A percentile compares a stretch with the other conserved stretches of the same genome.
These are phyloP conservation scores for Saraca asoca DNA, from an alignment of 331 rosid genomes.

Conservation along the genomic window DNA sequence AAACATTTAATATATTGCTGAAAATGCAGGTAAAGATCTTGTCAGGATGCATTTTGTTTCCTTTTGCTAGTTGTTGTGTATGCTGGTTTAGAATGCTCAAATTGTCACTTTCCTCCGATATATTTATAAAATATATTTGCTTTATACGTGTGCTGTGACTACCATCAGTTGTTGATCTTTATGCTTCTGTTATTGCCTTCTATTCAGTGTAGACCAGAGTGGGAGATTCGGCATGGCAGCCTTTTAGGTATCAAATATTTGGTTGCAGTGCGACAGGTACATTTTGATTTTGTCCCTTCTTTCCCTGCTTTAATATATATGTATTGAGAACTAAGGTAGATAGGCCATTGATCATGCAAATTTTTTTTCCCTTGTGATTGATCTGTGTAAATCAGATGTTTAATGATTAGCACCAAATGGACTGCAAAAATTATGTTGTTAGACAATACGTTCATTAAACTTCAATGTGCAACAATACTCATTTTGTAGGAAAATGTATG, in stretches of 20 bases:
- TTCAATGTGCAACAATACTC: slow-evolving; percentile 1
- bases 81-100: slow-evolving; percentile 22
- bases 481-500: neutral
- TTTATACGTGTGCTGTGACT: too few species aligned
- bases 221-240: slow-evolving; percentile 99
- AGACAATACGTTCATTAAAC: neutral
- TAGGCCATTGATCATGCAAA: slow-evolving; percentile 8
- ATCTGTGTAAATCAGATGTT: slow-evolving; percentile 15
- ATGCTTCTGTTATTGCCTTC: slow-evolving; percentile 48
- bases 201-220: slow-evolving; percentile 97
- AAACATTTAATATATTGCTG: slow-evolving; percentile 87
- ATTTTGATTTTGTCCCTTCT: slow-evolving; percentile 23
- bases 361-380: neutral
- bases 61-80: slow-evolving; percentile 15
- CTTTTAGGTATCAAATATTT: slow-evolving; percentile 92
- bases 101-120: too few species aligned
- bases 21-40: slow-evolving; percentile 84
- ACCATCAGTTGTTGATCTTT: slow-evolving; percentile 46
- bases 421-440: slow-evolving; percentile 1
- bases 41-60: slow-evolving; percentile 30
- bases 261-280: slow-evolving; percentile 94
- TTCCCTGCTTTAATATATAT: neutral
- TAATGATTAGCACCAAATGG: slow-evolving; percentile 24
- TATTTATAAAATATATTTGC: too few species aligned
- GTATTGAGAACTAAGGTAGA: slow-evolving; percentile 13